phyloP scores from a whole-genome alignment of 1,284 basidiomycete species.

The Cryptococcus sp. region DNA sequence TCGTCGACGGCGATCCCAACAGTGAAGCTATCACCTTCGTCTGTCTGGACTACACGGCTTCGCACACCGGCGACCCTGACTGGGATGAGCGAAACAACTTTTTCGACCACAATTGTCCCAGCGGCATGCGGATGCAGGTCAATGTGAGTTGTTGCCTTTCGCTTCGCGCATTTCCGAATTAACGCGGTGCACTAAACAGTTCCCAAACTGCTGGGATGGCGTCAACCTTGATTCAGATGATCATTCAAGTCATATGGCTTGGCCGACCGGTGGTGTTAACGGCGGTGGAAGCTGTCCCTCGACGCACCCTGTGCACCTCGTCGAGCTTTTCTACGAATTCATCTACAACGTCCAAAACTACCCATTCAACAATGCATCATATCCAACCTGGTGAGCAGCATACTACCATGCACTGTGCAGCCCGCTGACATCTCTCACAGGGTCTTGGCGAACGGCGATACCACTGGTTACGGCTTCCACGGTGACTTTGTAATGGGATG shows the following conservation, averaged over 20 bases:
- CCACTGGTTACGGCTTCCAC: conserved; percentile 44
- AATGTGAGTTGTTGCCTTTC: conserved; percentile 16
- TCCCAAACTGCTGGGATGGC: conserved; percentile 46
- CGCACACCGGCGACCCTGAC: conserved; percentile 25
- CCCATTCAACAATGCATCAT: conserved; percentile 27
- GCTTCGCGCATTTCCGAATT: conserved; percentile 19
- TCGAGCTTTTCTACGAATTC: conserved; percentile 41
- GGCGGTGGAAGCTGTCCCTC: conserved; percentile 33
- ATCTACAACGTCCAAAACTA: conserved; percentile 32
- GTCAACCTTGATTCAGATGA: conserved; percentile 35
- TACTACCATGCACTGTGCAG: conserved; percentile 14
- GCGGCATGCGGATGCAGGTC: conserved; percentile 44
- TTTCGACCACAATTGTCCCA: conserved; percentile 43
- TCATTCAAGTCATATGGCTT: conserved; percentile 44
- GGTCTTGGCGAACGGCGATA: conserved; percentile 50
- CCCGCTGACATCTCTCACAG: conserved; percentile 26
- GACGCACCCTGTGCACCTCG: conserved; percentile 41
- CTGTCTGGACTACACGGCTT: conserved; percentile 31
- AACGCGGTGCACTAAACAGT: conserved; percentile 28
- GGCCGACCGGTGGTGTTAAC: conserved; percentile 26
- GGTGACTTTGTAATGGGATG: conserved; percentile 45
- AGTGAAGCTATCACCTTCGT: conserved; percentile 27
- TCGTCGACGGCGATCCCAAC: conserved; percentile 28
- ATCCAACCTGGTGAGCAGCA: conserved; percentile 24
- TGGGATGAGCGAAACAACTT: conserved; percentile 41